Conservation (phyloP, 2,329 filamentous ascomycete genomes). For the Calonectria pseudoreteaudii region DNA sequence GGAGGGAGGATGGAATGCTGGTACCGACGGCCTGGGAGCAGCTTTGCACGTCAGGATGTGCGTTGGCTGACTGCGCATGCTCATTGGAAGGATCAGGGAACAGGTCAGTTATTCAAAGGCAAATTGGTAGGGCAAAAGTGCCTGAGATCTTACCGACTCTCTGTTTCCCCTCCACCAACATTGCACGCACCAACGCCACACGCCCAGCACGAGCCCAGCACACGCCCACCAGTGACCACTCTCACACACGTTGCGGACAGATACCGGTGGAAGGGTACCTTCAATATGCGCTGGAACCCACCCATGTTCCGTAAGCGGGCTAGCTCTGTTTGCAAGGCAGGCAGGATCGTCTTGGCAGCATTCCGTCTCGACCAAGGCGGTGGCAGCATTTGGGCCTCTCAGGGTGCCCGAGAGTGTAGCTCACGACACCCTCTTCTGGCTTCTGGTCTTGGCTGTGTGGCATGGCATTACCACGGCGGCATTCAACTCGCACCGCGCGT, state of each 20-base stretch:
- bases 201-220: background rate
- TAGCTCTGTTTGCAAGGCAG: constrained; percentile 3
- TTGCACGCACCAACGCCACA: background rate
- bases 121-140: constrained; percentile 7
- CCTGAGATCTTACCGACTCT: constrained; percentile 5
- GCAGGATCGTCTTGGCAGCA: constrained; percentile 11
- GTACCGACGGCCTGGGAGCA: background rate
- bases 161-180: background rate
- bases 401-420: background rate
- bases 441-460: background rate
- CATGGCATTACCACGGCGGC: background rate
- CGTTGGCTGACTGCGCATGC: background rate
- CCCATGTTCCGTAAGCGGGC: background rate
- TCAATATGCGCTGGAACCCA: constrained; percentile 13
- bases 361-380: constrained; percentile 11
- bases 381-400: constrained; percentile 2
- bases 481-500: constrained; percentile 6
- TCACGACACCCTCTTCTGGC: constrained; percentile 6
- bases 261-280: constrained; percentile 12
- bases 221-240: background rate
- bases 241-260: background rate
- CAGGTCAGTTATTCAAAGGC: background rate
- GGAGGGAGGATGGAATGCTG: constrained; percentile 1
- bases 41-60: background rate
- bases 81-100: background rate